Conservation (phyloP, 768 basidiomycete species). For the Lentinula sp. region DNA sequence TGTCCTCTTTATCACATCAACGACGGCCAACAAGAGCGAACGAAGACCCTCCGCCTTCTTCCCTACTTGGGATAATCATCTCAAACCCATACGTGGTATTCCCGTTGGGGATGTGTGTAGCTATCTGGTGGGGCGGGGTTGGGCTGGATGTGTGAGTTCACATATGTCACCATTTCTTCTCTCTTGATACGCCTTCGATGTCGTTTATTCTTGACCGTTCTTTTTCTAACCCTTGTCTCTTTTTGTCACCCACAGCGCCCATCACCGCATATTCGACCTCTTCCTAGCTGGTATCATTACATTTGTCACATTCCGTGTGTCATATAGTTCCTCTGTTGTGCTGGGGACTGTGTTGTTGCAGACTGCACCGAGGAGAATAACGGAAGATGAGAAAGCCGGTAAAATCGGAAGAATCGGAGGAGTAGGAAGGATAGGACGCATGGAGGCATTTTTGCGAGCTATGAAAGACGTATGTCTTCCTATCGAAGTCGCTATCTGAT, state of each 20-base stretch:
- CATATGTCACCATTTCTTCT: too few relatives aligned
- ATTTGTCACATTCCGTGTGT: constrained; percentile 71
- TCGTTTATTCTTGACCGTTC: too few relatives aligned
- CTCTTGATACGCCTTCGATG: background rate
- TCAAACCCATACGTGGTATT: constrained; percentile 73
- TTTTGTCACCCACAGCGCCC: constrained; percentile 20
- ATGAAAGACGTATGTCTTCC: constrained; percentile 66
- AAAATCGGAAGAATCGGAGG: constrained; percentile 26
- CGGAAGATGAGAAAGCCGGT: constrained; percentile 28
- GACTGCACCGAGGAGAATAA: constrained; percentile 70
- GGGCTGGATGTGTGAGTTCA: constrained; percentile 51
- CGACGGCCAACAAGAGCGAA: background rate
- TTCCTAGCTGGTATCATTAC: constrained; percentile 75
- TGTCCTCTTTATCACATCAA: constrained; percentile 25
- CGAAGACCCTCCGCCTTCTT: constrained; percentile 23
- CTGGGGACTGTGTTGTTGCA: constrained; percentile 87
- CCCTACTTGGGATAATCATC: constrained; percentile 34
- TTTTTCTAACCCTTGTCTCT: background rate
- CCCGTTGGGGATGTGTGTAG: constrained; percentile 52
- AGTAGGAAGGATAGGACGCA: constrained; percentile 58
- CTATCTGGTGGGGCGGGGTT: constrained; percentile 48
- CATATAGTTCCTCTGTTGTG: constrained; percentile 78
- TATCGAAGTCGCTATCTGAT: background rate
- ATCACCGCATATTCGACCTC: constrained; percentile 78
- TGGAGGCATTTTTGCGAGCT: constrained; percentile 76